Percentiles rank a stretch among this genome's conserved stretches.
Evolutionary conservation across 2,329 filamentous ascomycete genomes (phyloP).

Genomic region (Neurospora sp.): DNA sequence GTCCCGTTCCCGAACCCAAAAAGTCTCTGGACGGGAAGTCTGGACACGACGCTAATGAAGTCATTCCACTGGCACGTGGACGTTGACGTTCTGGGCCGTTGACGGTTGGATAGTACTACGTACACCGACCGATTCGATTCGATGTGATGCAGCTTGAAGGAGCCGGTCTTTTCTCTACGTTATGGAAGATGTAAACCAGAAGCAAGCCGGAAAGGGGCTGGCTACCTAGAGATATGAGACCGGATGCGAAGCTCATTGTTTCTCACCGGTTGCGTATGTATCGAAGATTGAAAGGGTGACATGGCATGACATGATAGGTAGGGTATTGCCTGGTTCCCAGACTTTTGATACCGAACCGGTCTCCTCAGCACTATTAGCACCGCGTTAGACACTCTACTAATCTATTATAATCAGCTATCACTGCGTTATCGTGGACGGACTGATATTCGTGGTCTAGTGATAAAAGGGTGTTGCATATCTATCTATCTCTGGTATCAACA

Average conservation of each 20-base stretch:
- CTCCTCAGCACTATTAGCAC: not conserved
- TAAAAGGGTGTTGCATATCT: not conserved
- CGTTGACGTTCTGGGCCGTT: not conserved
- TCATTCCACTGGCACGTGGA: not conserved
- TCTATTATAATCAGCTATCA: not conserved
- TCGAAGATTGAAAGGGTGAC: not conserved
- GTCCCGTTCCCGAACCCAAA: not conserved
- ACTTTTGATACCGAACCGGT: not conserved
- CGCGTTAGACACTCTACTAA: not conserved
- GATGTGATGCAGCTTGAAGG: too few species aligned
- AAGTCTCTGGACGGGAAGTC: too few species aligned
- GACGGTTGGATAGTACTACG: too few species aligned
- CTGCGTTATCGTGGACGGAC: not conserved
- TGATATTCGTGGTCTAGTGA: not conserved
- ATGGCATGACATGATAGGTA: not conserved
- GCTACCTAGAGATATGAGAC: not conserved
- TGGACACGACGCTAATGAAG: not conserved
- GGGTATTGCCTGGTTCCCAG: not conserved
- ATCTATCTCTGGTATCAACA: not conserved
- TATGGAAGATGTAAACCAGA: not conserved
- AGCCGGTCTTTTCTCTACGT: not conserved
- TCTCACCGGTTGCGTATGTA: not conserved
- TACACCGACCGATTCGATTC: not conserved
- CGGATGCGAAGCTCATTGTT: not conserved
- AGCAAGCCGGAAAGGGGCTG: not conserved